phyloP scores from a whole-genome alignment of 139 green algal genomes.

The Edaphochlamys debaryana region DNA sequence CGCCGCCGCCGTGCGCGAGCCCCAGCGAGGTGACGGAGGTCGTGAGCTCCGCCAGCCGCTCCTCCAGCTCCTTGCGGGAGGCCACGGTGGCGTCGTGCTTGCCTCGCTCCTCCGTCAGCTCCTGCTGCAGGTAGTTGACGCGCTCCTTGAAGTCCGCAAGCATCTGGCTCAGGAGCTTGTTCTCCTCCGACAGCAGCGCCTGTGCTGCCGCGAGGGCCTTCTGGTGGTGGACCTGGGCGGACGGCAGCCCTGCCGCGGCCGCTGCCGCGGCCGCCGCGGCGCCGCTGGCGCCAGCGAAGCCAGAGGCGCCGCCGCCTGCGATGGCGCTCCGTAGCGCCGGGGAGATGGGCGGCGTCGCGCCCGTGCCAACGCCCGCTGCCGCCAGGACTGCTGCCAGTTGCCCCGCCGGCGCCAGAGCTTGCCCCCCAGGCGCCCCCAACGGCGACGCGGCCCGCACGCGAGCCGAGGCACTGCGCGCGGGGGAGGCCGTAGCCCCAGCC shows the following conservation, averaged over 20 bases:
- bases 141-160: slow-evolving; percentile 42
- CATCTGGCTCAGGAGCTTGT: slow-evolving; percentile 5
- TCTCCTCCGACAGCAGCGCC: slow-evolving; percentile 10
- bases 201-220: slow-evolving; percentile 15
- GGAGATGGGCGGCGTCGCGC: slow-evolving; percentile 12
- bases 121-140: slow-evolving; percentile 40
- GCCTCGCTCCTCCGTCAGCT: slow-evolving; percentile 14
- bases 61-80: slow-evolving; percentile 10
- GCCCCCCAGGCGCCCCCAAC: neutral
- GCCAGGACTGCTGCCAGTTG: neutral
- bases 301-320: neutral
- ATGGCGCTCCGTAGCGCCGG: too few species aligned
- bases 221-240: slow-evolving; percentile 10
- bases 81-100: slow-evolving; percentile 28
- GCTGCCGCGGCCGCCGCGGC: neutral
- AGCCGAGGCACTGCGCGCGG: neutral
- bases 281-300: neutral
- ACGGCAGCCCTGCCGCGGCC: neutral
- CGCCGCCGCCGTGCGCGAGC: neutral
- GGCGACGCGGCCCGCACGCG: neutral
- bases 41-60: slow-evolving; percentile 23
- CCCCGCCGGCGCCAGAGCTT: too few species aligned
- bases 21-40: neutral
- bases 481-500: neutral
- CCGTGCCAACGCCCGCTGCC: too few species aligned